Evolutionary conservation across 768 basidiomycete genomes (phyloP), one percentile per base, ranked within the genome.

Genomic region (Xerocomus potaroensis): DNA sequence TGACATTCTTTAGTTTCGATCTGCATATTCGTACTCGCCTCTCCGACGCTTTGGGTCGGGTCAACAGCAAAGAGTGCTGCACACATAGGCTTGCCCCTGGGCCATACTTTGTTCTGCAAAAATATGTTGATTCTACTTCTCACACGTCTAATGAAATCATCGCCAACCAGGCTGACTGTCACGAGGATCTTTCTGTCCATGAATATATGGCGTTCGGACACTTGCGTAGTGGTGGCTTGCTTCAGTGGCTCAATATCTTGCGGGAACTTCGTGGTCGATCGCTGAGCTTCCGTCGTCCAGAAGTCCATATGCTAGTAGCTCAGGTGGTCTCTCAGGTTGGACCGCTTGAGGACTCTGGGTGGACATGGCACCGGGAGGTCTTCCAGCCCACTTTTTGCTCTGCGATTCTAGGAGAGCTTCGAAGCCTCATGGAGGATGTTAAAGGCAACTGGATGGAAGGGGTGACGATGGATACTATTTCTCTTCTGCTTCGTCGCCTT

Each of bases 231-330:
- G 77, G 79, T 1, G 48, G 61, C 0, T 53, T 43, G 2, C 54
- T 80, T 0, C 79, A 80, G 37, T 78, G 77, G 78, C 53, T 71
- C 23, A 80, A 80, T 43, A 70, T 80, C 22, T 47, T 67, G 12
- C 68, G 71, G n/a, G 74, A 72, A 49, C 52, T 80, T 12, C 64
- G 63, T 4, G 62, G 60, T 1, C 58, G 65, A 19, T 52, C 54
- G 0, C 50, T 80, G 36, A 67, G 61, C 8, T 71, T 80, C 42
- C 59, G 64, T 16, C 43, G 55, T 5, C 61, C 63, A 0, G 72
- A 69, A 10, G 71, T 79, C 0, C 66, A 77, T 41, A 42, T 60
- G 0, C 58, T 80, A 3, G 14, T 79, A 3, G 58, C 51, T 6
- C 78, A 78, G 47, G 65, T 77, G 3, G 64, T 62, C 0, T 69